Base-by-base conservation (phyloP, 805 yeast genomes). In the Clavispora carvajalis region DNA sequence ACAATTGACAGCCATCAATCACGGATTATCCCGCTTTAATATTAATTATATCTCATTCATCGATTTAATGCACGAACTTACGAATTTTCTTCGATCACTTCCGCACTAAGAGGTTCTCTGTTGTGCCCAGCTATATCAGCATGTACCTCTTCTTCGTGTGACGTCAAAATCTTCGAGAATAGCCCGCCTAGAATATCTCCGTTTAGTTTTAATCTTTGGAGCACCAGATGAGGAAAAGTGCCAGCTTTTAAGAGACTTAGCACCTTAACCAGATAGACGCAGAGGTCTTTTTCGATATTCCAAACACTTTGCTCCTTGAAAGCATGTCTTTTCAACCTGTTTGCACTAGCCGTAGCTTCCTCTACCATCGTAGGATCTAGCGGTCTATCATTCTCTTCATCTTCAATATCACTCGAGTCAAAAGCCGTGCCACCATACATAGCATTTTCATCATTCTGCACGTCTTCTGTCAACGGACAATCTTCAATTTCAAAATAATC, bases 191-290 rank as follows among this genome's bases (percentile, higher is more conserved):
- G 45, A 22, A 43, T 53, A 2, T 50, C 52, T 11, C 52, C 26
- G 49, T 76, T 76, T 37, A 72, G 54, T 21, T 45, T 45, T 6
- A 76, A 38, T 48, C 81, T 59, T 6, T 51, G 43, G 6, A 45
- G 39, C 2, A 64, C 41, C 3, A 36, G 48, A 0, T 46, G 48
- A 17, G 57, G 54, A 3, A 69, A 51, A 41, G 71, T 54, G 0
- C 62, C 65, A 7, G 63, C 43, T 15, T 63, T 59, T 11, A 56
- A 40, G 29, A 76, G 56, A 6, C 60, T 54, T 13, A 63, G 48
- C 30, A 76, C 39, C 44, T 73, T 73, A 21, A 69, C 55, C 0
- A 71, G 56, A 38, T 52, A 67, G 13, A 70, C 65, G 45, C 75
- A 67, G 15, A 76, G 51, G 8, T 59, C 65, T 38, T 60, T 63